Base-by-base conservation (phyloP, 2,329 filamentous ascomycete genomes). In the Canariomyces notabilis region DNA sequence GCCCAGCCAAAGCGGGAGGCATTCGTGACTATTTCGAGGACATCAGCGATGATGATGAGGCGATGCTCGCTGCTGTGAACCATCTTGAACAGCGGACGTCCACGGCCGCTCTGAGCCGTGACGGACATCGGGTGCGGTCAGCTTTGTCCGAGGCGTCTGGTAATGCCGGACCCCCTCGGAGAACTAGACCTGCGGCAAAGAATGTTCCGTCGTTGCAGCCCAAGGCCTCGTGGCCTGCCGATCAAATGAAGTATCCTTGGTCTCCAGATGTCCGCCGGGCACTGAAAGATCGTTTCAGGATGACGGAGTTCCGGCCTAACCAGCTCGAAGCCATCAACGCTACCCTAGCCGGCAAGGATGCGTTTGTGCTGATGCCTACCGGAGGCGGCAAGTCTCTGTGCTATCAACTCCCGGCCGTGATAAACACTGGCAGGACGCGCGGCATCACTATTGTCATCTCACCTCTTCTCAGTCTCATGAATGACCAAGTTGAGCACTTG, bases 281-380 rank as follows among this genome's bases (percentile, higher is more conserved):
- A n/a, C 70, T 98, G 53, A 88, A 85, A 59, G 83, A 91, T 57
- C 77, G 82, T 3, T 98, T 98, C 61, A 79, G 84, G 52, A 83
- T 98, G 64, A 80, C 79, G 44, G 88, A 88, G 0, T 98, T 98
- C 61, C 82, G 94, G 22, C 81, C 84, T 44, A 93, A 96, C 61
- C 93, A 98, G 62, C 75, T 97, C 2, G 88, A 97, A 65, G 90
- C 93, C 12, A 96, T 98, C 64, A 97, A 98, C 64, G 85, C 90
- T 1, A 97, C 93, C 0, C 71, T 98, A 37, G 75, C 72, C 22
- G 93, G 91, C 3, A 83, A 91, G 53, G 91, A 98, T 66, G 85
- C 87, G 0, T 98, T 98, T 63, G 86, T 98, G 14, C 73, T 98
- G 32, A 98, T 98, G 93, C 93, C 94, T 2, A 98, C 93, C 0